These are phyloP conservation scores for Sphagnum magellanicum DNA, from an alignment of 228 moss, liverwort and hornwort species.

Conservation along the genomic window DNA sequence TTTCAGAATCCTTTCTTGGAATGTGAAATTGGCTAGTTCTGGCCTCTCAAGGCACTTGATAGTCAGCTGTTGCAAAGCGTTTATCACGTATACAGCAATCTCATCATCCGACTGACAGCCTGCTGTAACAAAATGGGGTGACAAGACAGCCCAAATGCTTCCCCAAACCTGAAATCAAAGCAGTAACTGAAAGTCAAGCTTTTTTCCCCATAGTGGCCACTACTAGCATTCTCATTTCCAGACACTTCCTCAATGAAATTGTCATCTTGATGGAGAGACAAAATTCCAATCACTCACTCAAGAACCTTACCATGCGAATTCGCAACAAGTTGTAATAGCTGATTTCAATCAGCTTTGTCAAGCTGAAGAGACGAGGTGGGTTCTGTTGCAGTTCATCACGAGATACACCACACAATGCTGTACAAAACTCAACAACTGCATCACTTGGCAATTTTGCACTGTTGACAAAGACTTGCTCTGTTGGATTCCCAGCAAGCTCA, in stretches of 20 bases:
- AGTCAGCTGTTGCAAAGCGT: slow-evolving; percentile 49
- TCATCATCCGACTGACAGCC: slow-evolving; percentile 56
- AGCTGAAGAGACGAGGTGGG: slow-evolving; percentile 52
- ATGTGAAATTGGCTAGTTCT: slow-evolving; percentile 52
- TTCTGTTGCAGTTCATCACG: slow-evolving; percentile 49
- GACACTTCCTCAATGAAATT: no score
- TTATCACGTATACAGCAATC: slow-evolving; percentile 57
- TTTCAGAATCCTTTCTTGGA: slow-evolving; percentile 55
- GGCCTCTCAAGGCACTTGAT: slow-evolving; percentile 58
- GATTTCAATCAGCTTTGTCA: slow-evolving; percentile 57
- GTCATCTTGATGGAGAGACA: neutral
- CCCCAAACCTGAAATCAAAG: slow-evolving; percentile 40
- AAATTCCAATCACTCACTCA: neutral
- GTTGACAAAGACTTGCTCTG: slow-evolving; percentile 59
- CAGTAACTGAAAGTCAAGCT: no score
- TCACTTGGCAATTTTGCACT: slow-evolving; percentile 66
- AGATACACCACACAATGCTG: slow-evolving; percentile 52
- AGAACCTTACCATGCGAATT: slow-evolving; percentile 43
- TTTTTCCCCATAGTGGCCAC: no score
- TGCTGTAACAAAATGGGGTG: slow-evolving; percentile 51
- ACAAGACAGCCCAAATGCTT: slow-evolving; percentile 55
- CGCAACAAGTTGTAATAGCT: slow-evolving; percentile 60
- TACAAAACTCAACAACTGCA: slow-evolving; percentile 59
- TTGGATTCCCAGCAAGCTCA: slow-evolving; percentile 50
- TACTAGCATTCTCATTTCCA: no score